These are phyloP conservation scores for Leptosphaerulina australis DNA, from an alignment of 2,329 filamentous ascomycete genomes.

Conservation along the genomic window DNA sequence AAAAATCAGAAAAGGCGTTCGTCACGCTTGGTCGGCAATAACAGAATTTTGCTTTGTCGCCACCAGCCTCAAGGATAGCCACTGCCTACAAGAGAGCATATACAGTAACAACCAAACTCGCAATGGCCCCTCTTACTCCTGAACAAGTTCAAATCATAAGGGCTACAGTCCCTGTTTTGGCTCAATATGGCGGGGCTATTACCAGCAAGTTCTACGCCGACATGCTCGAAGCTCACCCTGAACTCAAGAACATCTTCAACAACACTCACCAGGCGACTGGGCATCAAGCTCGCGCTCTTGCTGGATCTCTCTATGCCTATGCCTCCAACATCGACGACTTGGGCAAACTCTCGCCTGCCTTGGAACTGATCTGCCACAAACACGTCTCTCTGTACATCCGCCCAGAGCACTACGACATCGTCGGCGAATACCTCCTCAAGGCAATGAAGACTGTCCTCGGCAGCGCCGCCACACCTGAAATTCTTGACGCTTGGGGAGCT, in stretches of 20 bases:
- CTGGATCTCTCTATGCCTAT: constrained; percentile 71
- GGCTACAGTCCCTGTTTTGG: constrained; percentile 71
- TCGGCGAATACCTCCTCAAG: constrained; percentile 70
- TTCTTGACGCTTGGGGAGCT: constrained; percentile 70
- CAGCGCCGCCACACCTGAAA: constrained; percentile 66
- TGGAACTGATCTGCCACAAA: constrained; percentile 77
- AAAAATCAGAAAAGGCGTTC: neutral
- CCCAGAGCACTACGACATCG: constrained; percentile 72
- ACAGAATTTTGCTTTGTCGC: neutral
- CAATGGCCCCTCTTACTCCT: constrained; percentile 59
- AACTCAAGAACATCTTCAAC: constrained; percentile 75
- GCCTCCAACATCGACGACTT: constrained; percentile 74
- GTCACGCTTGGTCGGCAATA: neutral
- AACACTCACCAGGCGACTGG: constrained; percentile 70
- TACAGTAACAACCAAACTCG: neutral
- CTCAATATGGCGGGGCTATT: constrained; percentile 70
- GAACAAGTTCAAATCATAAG: constrained; percentile 70
- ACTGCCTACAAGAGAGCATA: neutral
- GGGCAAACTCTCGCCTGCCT: constrained; percentile 60
- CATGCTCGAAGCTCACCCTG: constrained; percentile 68
- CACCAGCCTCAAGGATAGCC: neutral
- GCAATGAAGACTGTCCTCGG: constrained; percentile 72
- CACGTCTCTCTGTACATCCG: constrained; percentile 72
- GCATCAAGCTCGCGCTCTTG: constrained; percentile 72
- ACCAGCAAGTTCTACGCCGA: constrained; percentile 74